These are phyloP conservation scores for Cladorrhinum samala DNA, from an alignment of 495 filamentous ascomycete species.

Conservation along the genomic window DNA sequence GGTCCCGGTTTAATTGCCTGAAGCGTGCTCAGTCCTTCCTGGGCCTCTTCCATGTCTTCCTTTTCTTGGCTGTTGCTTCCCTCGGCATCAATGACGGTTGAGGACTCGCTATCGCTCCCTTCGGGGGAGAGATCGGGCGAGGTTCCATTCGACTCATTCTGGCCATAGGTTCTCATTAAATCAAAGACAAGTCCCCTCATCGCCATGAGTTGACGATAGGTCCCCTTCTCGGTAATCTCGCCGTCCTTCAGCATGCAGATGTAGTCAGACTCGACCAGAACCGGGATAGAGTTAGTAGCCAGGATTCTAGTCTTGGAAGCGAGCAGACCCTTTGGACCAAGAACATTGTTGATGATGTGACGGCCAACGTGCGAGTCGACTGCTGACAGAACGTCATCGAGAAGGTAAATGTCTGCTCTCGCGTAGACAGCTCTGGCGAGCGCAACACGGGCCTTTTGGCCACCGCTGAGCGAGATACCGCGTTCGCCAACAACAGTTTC, in stretches of 20 bases:
- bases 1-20: slow-evolving; percentile 60
- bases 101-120: slow-evolving; percentile 53
- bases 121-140: slow-evolving; percentile 24
- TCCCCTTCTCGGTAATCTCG: slow-evolving; percentile 77
- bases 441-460: slow-evolving; percentile 94
- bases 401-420: slow-evolving; percentile 89
- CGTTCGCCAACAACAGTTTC: slow-evolving; percentile 95
- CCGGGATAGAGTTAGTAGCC: slow-evolving; percentile 92
- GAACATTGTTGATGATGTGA: slow-evolving; percentile 88
- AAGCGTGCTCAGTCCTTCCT: slow-evolving; percentile 62
- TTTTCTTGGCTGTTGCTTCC: slow-evolving; percentile 40
- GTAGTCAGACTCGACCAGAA: slow-evolving; percentile 76
- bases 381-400: slow-evolving; percentile 91
- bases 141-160: slow-evolving; percentile 34
- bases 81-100: slow-evolving; percentile 50
- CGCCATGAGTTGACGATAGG: slow-evolving; percentile 82
- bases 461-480: slow-evolving; percentile 93
- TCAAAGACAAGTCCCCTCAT: slow-evolving; percentile 89
- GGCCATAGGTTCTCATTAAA: slow-evolving; percentile 71
- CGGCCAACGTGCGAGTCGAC: slow-evolving; percentile 97
- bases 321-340: slow-evolving; percentile 79
- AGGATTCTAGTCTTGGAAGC: slow-evolving; percentile 84
- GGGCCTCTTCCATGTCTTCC: slow-evolving; percentile 63
- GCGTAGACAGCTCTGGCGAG: slow-evolving; percentile 95
- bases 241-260: slow-evolving; percentile 80